Percentiles rank a stretch among this genome's conserved stretches.
Evolutionary conservation across 169 alveolate species (phyloP).

Genomic region (Plasmodium billcollinsi): DNA sequence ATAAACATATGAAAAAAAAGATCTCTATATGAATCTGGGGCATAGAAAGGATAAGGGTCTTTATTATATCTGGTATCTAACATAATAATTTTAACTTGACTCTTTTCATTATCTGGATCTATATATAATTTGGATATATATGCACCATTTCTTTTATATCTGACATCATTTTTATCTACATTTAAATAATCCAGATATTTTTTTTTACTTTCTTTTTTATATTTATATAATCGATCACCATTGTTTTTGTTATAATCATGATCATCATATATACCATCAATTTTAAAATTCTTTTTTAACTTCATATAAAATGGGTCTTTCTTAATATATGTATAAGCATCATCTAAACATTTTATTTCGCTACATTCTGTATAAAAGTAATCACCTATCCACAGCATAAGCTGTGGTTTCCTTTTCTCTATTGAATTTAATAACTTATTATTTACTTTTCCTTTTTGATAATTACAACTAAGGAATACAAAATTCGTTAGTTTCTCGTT

Average conservation of each 20-base stretch:
- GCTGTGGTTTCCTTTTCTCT: conserved; percentile 82
- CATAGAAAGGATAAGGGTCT: conserved; percentile 82
- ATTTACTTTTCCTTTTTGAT: conserved; percentile 40
- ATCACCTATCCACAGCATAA: conserved; percentile 89
- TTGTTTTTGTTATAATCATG: conserved; percentile 89
- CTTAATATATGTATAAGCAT: conserved; percentile 76
- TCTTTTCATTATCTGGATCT: conserved; percentile 84
- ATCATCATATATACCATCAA: conserved; percentile 91
- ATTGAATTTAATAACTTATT: conserved; percentile 23
- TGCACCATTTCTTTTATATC: conserved; percentile 88
- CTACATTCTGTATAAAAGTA: conserved; percentile 84
- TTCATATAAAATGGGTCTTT: conserved; percentile 71
- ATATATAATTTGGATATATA: conserved; percentile 85
- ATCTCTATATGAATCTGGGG: conserved; percentile 77
- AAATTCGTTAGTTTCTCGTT: conserved; percentile 26
- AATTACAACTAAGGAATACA: conserved; percentile 61
- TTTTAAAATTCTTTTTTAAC: conserved; percentile 69
- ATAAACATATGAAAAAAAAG: conserved; percentile 6
- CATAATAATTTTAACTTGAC: conserved; percentile 84
- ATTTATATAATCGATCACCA: conserved; percentile 81
- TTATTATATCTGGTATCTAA: conserved; percentile 88
- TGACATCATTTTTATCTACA: conserved; percentile 84
- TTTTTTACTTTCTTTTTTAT: conserved; percentile 82
- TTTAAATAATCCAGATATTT: conserved; percentile 83
- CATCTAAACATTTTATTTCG: conserved; percentile 78